Evolutionary conservation across 2,329 filamentous ascomycete genomes (phyloP).

Genomic region (Exophiala xenobiotica): DNA sequence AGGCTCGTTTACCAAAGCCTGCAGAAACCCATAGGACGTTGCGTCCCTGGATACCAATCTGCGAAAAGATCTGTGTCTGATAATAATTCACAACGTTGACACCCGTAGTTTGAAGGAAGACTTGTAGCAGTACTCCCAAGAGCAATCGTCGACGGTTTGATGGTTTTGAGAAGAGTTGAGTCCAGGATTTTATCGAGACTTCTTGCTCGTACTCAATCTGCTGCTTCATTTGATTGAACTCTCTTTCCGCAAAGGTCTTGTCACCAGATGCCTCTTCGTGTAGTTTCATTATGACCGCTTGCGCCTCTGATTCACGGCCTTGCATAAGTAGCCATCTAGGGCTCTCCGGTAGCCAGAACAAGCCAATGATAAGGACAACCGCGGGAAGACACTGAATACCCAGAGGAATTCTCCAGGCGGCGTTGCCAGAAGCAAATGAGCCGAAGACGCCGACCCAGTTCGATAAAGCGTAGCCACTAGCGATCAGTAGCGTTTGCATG

Average conservation of each 20-base stretch:
- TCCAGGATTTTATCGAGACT: background rate
- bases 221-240: slow-evolving; percentile 2
- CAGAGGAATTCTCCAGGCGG: background rate
- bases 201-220: slow-evolving; percentile 1
- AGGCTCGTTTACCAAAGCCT: background rate
- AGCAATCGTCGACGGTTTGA: background rate
- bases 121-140: background rate
- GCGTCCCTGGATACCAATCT: background rate
- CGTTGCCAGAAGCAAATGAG: background rate
- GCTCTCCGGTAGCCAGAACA: slow-evolving; percentile 54
- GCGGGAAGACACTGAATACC: slow-evolving; percentile 6
- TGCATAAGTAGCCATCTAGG: slow-evolving; percentile 56
- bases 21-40: background rate
- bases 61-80: slow-evolving; percentile 1
- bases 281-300: background rate
- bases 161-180: background rate
- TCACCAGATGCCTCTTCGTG: background rate
- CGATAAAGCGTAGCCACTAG: slow-evolving; percentile 11
- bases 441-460: slow-evolving; percentile 9
- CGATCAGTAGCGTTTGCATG: slow-evolving; percentile 8
- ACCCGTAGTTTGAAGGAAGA: slow-evolving; percentile 3
- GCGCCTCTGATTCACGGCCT: slow-evolving; percentile 47
- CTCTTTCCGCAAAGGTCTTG: background rate
- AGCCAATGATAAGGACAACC: slow-evolving; percentile 33
- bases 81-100: slow-evolving; percentile 2